Base-by-base conservation (phyloP, 2,329 filamentous ascomycete genomes). In the Hawksworthiomyces lignivorus region DNA sequence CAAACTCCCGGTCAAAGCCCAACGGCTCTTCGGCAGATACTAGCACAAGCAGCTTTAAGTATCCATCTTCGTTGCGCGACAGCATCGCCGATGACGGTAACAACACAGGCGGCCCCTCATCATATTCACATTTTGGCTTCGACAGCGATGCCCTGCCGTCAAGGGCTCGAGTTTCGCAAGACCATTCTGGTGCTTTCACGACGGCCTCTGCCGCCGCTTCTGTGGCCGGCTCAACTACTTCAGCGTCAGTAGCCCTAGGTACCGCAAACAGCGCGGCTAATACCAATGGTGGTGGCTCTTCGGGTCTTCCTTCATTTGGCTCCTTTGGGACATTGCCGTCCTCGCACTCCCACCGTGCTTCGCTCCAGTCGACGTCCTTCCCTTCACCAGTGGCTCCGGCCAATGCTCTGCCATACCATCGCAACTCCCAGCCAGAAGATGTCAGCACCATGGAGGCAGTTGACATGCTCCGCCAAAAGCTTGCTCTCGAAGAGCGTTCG, bases 261-360 rank as follows among this genome's bases (percentile, higher is more conserved):
- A 11, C 37, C 15, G 29, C 33, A 19, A 29, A 26, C 20, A 18
- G 15, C 26, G 33, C 15, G 11, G 17, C 20, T 37, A 36, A 22
- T 22, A 30, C 21, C n/a, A 19, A n/a, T n/a, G n/a, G n/a, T n/a
- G n/a, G n/a, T n/a, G n/a, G n/a, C n/a, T n/a, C n/a, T n/a, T n/a
- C 20, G 28, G 31, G 22, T 19, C 9, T 41, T 18, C 28, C 34
- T 4, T 28, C 43, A 5, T 28, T 41, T 7, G 27, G 26, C 19
- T 36, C 48, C 9, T 46, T 42, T 31, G 33, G 37, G 14, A 18
- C 43, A 5, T 15, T 44, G 11, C 69, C 47, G 60, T 56, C 26
- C 54, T 64, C 63, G 6, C 48, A 71, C 45, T 67, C 70, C 1
- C 68, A 72, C 43, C 65, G 68, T 7, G 61, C 64, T 18, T 62